A percentile compares a stretch with the other conserved stretches of the same genome.
Conservation (phyloP, 1,284 basidiomycete species). For the Cryptococcus sp. region DNA sequence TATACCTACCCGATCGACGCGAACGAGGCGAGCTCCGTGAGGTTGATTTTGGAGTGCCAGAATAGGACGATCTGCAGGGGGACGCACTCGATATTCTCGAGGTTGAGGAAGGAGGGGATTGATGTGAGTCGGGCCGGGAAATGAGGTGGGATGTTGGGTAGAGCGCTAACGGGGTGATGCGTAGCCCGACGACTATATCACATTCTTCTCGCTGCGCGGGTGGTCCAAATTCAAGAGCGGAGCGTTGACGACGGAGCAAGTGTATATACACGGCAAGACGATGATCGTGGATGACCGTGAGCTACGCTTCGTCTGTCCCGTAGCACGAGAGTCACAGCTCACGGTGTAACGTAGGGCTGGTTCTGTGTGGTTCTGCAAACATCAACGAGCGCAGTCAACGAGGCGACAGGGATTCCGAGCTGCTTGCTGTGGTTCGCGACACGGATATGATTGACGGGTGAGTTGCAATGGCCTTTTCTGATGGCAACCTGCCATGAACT, state of each 20-base stretch:
- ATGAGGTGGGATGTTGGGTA: background rate
- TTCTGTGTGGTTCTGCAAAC: conserved; percentile 98
- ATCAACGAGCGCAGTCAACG: conserved; percentile 96
- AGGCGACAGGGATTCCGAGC: conserved; percentile 94
- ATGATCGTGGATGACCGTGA: conserved; percentile 89
- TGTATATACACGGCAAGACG: conserved; percentile 81
- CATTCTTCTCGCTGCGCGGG: conserved; percentile 84
- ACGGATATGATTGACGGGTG: conserved; percentile 93
- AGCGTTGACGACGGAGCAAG: conserved; percentile 83
- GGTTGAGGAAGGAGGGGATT: conserved; percentile 82
- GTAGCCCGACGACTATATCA: conserved; percentile 89
- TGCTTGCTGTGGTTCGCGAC: conserved; percentile 88
- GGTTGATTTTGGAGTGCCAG: conserved; percentile 91
- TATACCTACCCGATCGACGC: conserved; percentile 93
- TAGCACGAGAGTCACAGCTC: background rate
- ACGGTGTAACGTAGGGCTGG: conserved; percentile 56
- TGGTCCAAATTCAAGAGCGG: conserved; percentile 91
- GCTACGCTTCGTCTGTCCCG: background rate
- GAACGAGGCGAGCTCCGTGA: conserved; percentile 86
- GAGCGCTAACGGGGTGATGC: conserved; percentile 3
- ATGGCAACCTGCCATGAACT: background rate
- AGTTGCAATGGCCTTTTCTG: conserved; percentile 23
- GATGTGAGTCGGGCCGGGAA: conserved; percentile 57
- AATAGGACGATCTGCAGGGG: conserved; percentile 85
- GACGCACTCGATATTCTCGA: conserved; percentile 85